phyloP scores from a whole-genome alignment of 441 rosid genomes.

The Croton setiger region DNA sequence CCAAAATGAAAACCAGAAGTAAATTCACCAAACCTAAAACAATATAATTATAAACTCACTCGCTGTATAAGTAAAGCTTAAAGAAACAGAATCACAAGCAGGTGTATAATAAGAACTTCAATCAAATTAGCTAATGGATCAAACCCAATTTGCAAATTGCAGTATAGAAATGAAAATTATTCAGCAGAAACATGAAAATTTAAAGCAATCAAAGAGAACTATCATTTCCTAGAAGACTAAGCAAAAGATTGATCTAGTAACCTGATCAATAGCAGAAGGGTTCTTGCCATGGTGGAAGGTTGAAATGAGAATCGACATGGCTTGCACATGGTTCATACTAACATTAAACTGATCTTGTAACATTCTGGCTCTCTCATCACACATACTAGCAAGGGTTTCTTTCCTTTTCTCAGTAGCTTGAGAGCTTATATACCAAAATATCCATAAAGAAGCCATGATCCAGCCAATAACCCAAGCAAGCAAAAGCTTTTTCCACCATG shows the following conservation, averaged over 20 bases:
- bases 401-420: constrained; percentile 77
- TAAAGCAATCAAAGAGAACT: constrained; percentile 14
- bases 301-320: constrained; percentile 89
- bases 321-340: constrained; percentile 93
- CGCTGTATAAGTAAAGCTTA: not conserved
- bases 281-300: constrained; percentile 81
- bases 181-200: constrained; percentile 8
- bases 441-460: constrained; percentile 42
- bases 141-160: constrained; percentile 1
- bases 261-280: constrained; percentile 96
- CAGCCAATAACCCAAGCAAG: constrained; percentile 58
- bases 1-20: not conserved
- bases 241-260: constrained; percentile 31
- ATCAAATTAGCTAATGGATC: constrained; percentile 13
- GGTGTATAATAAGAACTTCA: constrained; percentile 10
- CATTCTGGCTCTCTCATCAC: constrained; percentile 96
- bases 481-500: constrained; percentile 65
- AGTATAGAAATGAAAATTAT: not conserved
- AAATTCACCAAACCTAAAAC: constrained; percentile 15
- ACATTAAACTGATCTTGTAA: constrained; percentile 94
- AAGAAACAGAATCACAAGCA: not conserved
- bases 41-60: not conserved
- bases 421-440: constrained; percentile 57
- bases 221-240: constrained; percentile 12
- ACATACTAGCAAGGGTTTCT: constrained; percentile 75